Percentiles rank a stretch among this genome's conserved stretches.
Evolutionary conservation across 768 basidiomycete genomes (phyloP).

Genomic region (Leccinum fibrillosum): DNA sequence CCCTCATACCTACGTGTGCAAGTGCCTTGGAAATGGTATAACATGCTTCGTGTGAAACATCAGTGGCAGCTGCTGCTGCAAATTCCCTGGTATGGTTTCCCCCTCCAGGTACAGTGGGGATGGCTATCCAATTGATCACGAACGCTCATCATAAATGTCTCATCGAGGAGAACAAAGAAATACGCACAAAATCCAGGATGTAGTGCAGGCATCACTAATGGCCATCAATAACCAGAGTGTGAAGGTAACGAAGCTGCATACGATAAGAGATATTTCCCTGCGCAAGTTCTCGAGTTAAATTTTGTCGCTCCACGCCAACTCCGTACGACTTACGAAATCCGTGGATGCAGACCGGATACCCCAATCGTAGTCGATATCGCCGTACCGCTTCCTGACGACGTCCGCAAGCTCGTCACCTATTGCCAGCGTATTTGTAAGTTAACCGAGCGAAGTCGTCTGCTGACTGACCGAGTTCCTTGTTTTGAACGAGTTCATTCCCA

Average conservation of each 20-base stretch:
- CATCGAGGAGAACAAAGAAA: background rate
- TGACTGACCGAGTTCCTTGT: slow-evolving; percentile 53
- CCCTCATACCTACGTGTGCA: slow-evolving; percentile 65
- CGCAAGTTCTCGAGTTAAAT: background rate
- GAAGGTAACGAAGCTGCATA: slow-evolving; percentile 23
- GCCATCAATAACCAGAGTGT: background rate
- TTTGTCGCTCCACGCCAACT: background rate
- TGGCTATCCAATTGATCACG: slow-evolving; percentile 42
- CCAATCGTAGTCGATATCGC: slow-evolving; percentile 59
- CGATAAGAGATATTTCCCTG: slow-evolving; percentile 66
- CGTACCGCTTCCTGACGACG: slow-evolving; percentile 58
- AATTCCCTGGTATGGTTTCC: slow-evolving; percentile 79
- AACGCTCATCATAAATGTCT: background rate
- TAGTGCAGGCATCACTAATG: slow-evolving; percentile 57
- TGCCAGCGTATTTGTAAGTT: background rate
- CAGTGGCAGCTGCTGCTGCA: slow-evolving; percentile 56
- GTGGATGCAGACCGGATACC: slow-evolving; percentile 73
- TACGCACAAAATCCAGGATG: slow-evolving; percentile 62
- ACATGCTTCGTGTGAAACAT: slow-evolving; percentile 61
- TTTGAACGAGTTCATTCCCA: slow-evolving; percentile 63
- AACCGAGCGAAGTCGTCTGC: background rate
- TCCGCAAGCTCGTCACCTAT: slow-evolving; percentile 64
- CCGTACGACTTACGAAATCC: slow-evolving; percentile 61
- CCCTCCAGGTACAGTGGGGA: slow-evolving; percentile 67
- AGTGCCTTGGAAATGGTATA: slow-evolving; percentile 68